phyloP scores from a whole-genome alignment of 306 rosid genomes.

The Quillaja saponaria region DNA sequence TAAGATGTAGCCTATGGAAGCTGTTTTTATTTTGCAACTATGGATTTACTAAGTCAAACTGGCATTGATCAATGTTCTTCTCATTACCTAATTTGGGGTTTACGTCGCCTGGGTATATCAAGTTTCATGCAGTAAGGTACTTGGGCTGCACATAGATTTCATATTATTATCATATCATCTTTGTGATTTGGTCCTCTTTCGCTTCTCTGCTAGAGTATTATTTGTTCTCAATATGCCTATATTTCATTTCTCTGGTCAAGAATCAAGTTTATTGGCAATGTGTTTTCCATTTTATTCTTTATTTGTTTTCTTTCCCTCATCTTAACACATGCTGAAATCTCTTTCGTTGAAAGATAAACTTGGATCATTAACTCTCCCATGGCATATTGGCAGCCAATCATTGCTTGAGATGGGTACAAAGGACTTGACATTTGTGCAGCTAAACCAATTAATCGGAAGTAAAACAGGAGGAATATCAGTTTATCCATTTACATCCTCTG shows the following conservation, averaged over 20 bases:
- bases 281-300: not conserved
- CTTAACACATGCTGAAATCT: conserved; percentile 14
- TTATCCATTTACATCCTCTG: conserved; percentile 87
- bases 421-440: conserved; percentile 91
- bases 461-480: conserved; percentile 99
- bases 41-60: conserved; percentile 7
- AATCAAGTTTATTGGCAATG: not conserved
- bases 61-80: conserved; percentile 3
- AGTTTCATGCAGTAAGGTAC: conserved; percentile 11
- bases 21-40: conserved; percentile 25
- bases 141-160: conserved; percentile 8
- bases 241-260: not conserved
- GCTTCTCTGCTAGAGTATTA: conserved; percentile 3
- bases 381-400: conserved; percentile 75
- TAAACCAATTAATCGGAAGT: conserved; percentile 92
- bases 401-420: conserved; percentile 99
- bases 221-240: conserved; percentile 14
- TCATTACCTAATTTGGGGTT: conserved; percentile 20
- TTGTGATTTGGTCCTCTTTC: conserved; percentile 13
- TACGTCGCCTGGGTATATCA: conserved; percentile 1
- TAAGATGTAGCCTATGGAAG: conserved; percentile 41
- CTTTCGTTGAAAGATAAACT: conserved; percentile 16
- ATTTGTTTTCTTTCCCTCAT: conserved; percentile 24
- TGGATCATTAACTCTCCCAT: conserved; percentile 26
- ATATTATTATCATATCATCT: conserved; percentile 2